Conservation (phyloP, 2,329 filamentous ascomycete species). For the Arthrobotrys megalospora region DNA sequence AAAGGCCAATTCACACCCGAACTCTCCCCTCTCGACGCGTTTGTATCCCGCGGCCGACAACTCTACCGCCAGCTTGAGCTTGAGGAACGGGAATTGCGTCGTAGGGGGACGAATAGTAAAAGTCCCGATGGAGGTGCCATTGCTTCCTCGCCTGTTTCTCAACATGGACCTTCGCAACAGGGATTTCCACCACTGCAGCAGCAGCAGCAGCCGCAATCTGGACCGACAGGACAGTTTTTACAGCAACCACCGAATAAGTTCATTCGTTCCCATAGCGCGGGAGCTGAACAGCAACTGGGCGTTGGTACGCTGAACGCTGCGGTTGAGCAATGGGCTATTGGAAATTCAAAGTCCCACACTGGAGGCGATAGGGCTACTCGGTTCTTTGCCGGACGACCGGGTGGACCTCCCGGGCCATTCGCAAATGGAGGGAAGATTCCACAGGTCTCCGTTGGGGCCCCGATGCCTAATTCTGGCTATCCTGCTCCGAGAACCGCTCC, state of each 20-base stretch:
- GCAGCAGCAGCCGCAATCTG: slow-evolving; percentile 12
- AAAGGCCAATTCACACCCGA: slow-evolving; percentile 85
- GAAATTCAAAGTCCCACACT: slow-evolving; percentile 52
- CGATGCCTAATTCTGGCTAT: slow-evolving; percentile 16
- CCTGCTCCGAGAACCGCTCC: slow-evolving; percentile 32
- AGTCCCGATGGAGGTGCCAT: slow-evolving; percentile 40
- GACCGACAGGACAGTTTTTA: slow-evolving; percentile 34
- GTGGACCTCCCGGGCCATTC: slow-evolving; percentile 11
- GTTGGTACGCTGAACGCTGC: slow-evolving; percentile 55
- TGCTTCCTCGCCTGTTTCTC: slow-evolving; percentile 30
- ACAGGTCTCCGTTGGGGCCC: slow-evolving; percentile 36
- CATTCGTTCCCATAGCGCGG: slow-evolving; percentile 58
- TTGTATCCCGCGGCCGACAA: slow-evolving; percentile 89
- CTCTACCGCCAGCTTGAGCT: slow-evolving; percentile 85
- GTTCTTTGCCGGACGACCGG: slow-evolving; percentile 43
- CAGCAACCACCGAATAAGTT: slow-evolving; percentile 56
- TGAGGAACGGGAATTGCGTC: slow-evolving; percentile 46
- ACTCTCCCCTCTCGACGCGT: slow-evolving; percentile 93
- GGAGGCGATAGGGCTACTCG: slow-evolving; percentile 52
- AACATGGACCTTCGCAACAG: slow-evolving; percentile 13
- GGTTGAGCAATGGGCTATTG: slow-evolving; percentile 59
- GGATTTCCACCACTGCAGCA: background rate
- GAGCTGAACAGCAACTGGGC: slow-evolving; percentile 52
- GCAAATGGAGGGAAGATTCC: slow-evolving; percentile 46
- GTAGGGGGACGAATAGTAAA: slow-evolving; percentile 35